Base-by-base conservation (phyloP, 148 eudicot genomes). In the Tetragonia tetragonoides region DNA sequence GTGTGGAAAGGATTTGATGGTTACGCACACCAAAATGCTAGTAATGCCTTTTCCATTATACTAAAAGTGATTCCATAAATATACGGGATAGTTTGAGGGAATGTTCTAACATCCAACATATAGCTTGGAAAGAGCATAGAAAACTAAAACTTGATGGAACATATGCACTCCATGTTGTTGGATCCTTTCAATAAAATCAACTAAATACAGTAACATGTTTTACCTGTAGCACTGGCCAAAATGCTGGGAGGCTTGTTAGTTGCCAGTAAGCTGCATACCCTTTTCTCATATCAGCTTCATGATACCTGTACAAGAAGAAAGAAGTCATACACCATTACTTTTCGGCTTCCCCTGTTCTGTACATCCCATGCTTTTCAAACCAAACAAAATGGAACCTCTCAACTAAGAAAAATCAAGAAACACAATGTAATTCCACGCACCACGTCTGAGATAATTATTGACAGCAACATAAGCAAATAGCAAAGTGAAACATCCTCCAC, bases 221-320 rank as follows among this genome's bases (percentile, higher is more conserved):
- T 87, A 78, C 98, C 91, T 95, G 98, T 69, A 95, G 76, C 73
- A 97, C 98, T 72, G 98, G 98, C 98, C 98, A 95, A 86, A 95
- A 95, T 77, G 98, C 98, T 86, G 92, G 98, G 46, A 95, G 96
- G 87, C 98, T 95, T 2, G 98, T 95, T 76, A 95, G 89, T 80
- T 95, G 98, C 98, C 97, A 95, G 80, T 88, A 85, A 37, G 98
- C 92, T 80, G 98, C 92, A 65, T 85, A 88, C 75, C 98, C 98
- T 17, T 97, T 90, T 77, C 98, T 91, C 98, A 95, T 95, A 81
- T 95, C 98, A 76, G 98, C 95, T 84, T 95, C 98, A 84, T 95
- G 98, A 81, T 95, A 95, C 98, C 98, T 95, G 79, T 23, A 67
- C 77, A 63, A 78, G 63, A 76, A 77, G 23, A 62, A 21, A 78